Percentiles rank a stretch among this genome's conserved stretches.
Conservation (phyloP, 805 yeast species). For the Huiozyma naganishii region DNA sequence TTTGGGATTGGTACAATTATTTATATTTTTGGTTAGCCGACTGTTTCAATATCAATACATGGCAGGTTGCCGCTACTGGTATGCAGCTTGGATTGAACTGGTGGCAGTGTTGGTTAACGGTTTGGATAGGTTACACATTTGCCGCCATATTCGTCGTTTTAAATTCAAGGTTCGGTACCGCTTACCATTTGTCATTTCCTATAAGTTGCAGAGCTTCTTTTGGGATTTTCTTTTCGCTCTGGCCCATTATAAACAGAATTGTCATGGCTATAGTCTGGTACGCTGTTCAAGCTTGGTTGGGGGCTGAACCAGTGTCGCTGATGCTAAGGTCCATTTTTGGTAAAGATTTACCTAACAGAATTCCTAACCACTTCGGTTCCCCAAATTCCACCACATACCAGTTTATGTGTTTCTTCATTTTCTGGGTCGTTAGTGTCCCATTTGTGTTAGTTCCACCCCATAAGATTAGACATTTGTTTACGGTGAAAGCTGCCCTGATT, state of each 20-base stretch:
- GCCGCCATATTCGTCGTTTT: conserved; percentile 61
- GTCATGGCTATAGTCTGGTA: conserved; percentile 88
- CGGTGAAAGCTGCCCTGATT: conserved; percentile 66
- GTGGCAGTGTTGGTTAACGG: conserved; percentile 90
- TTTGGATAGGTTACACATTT: conserved; percentile 73
- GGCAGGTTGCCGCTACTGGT: conserved; percentile 89
- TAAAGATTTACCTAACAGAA: conserved; percentile 47
- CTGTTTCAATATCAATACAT: conserved; percentile 80
- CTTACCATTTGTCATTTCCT: conserved; percentile 79
- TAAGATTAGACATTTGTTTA: conserved; percentile 70
- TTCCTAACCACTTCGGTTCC: conserved; percentile 49
- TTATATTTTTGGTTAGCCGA: conserved; percentile 83
- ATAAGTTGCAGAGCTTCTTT: conserved; percentile 76
- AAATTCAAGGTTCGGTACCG: conserved; percentile 70
- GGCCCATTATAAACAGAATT: conserved; percentile 85
- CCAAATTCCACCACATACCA: conserved; percentile 59
- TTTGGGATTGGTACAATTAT: conserved; percentile 78
- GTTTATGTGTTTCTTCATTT: conserved; percentile 67
- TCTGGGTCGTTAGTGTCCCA: conserved; percentile 73
- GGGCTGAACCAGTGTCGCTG: conserved; percentile 73
- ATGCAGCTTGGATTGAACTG: conserved; percentile 67
- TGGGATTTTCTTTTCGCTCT: conserved; percentile 77
- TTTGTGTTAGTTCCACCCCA: conserved; percentile 80
- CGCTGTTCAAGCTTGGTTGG: conserved; percentile 76
- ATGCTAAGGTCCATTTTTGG: conserved; percentile 76